Conservation (phyloP, 148 eudicot genomes). For the Amaranthus cruentus region DNA sequence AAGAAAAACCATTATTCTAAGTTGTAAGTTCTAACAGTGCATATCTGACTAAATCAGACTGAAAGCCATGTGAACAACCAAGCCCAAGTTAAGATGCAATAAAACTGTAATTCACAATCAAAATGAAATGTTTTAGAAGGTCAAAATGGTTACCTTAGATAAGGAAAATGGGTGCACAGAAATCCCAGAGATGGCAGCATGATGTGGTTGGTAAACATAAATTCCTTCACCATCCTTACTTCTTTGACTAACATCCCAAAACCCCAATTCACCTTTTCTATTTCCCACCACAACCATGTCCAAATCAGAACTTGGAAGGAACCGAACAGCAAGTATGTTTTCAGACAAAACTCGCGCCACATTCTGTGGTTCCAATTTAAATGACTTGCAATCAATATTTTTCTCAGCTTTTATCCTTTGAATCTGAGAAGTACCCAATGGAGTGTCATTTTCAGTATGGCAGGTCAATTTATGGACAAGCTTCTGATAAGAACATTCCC, state of each 20-base stretch:
- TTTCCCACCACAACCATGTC: conserved; percentile 65
- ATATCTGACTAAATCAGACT: too few species aligned
- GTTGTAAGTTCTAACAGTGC: too few species aligned
- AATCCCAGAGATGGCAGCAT: conserved; percentile 59
- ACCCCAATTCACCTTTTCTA: conserved; percentile 64
- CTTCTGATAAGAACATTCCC: conserved; percentile 31
- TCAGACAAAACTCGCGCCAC: conserved; percentile 73
- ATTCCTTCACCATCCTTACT: conserved; percentile 41
- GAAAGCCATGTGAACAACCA: too few species aligned
- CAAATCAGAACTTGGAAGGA: conserved; percentile 54
- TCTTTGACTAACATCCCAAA: conserved; percentile 61
- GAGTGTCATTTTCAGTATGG: conserved; percentile 14
- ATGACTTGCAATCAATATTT: conserved; percentile 37
- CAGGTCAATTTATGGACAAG: conserved; percentile 33
- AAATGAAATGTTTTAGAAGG: too few species aligned
- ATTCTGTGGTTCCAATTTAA: conserved; percentile 52
- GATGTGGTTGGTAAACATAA: conserved; percentile 55
- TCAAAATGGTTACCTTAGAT: conserved; percentile 46
- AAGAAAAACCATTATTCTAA: too few species aligned
- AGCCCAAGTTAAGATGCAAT: too few species aligned
- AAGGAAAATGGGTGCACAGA: conserved; percentile 57
- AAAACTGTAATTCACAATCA: neutral
- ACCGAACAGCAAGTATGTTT: conserved; percentile 39
- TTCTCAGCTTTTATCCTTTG: conserved; percentile 25
- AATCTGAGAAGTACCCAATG: conserved; percentile 5